A percentile compares a stretch with the other conserved stretches of the same genome.
Conservation (phyloP, 2,329 filamentous ascomycete species). For the Cercospora brassicicola region DNA sequence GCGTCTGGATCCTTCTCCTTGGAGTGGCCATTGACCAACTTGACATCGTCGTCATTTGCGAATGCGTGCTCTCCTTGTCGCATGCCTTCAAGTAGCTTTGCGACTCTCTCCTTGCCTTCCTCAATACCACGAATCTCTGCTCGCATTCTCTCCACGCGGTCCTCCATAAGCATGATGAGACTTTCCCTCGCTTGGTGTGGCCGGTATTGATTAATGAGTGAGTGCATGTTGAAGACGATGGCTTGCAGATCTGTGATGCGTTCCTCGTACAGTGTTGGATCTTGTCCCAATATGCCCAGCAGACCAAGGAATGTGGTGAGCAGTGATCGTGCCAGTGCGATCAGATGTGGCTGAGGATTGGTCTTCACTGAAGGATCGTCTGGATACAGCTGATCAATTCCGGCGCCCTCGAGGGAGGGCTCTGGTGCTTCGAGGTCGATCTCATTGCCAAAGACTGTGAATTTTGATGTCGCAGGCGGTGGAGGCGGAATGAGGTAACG, state of each 20-base stretch:
- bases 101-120: slow-evolving; percentile 69
- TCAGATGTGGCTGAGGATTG: slow-evolving; percentile 53
- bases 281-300: slow-evolving; percentile 66
- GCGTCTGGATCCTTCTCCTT: slow-evolving; percentile 25
- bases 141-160: slow-evolving; percentile 70
- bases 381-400: slow-evolving; percentile 69
- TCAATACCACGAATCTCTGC: slow-evolving; percentile 71
- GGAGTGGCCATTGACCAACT: slow-evolving; percentile 3
- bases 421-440: slow-evolving; percentile 64
- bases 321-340: slow-evolving; percentile 80
- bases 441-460: slow-evolving; percentile 70
- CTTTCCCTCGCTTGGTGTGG: slow-evolving; percentile 90
- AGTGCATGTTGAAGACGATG: slow-evolving; percentile 86
- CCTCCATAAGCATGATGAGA: slow-evolving; percentile 83
- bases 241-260: slow-evolving; percentile 79
- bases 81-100: slow-evolving; percentile 69
- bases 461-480: slow-evolving; percentile 68
- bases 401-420: slow-evolving; percentile 67
- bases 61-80: slow-evolving; percentile 30
- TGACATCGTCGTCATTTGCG: background rate
- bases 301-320: slow-evolving; percentile 88
- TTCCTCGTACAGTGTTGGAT: slow-evolving; percentile 62
- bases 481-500: slow-evolving; percentile 77
- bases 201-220: slow-evolving; percentile 89
- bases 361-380: slow-evolving; percentile 43